Percentiles rank a stretch among this genome's conserved stretches.
Conservation (phyloP, 495 filamentous ascomycete genomes). For the Penicilliopsis zonata region DNA sequence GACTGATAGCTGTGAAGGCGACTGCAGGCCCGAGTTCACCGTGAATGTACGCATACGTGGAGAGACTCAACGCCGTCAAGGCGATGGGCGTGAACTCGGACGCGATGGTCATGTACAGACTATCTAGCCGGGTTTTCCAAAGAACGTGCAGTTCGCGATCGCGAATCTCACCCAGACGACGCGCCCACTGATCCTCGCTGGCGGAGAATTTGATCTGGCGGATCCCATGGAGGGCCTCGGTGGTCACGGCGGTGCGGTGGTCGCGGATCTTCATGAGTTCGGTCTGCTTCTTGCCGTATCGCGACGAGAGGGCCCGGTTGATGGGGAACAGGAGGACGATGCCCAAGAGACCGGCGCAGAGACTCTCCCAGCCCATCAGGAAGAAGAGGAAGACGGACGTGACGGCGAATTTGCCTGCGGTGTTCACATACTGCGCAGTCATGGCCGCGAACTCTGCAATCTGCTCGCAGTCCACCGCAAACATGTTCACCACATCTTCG, state of each 20-base stretch:
- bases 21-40: conserved; percentile 57
- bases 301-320: conserved; percentile 59
- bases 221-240: conserved; percentile 72
- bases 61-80: conserved; percentile 57
- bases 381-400: conserved; percentile 52
- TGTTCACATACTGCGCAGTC: conserved; percentile 48
- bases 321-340: conserved; percentile 53
- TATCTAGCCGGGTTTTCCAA: conserved; percentile 53
- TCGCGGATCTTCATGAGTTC: conserved; percentile 71
- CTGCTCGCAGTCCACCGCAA: conserved; percentile 65
- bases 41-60: conserved; percentile 51
- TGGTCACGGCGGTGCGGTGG: conserved; percentile 63
- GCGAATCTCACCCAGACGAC: conserved; percentile 52
- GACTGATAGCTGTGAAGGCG: conserved; percentile 70
- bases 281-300: conserved; percentile 53
- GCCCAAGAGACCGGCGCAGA: conserved; percentile 54
- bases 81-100: conserved; percentile 69
- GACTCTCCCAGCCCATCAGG: conserved; percentile 63
- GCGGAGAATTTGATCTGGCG: conserved; percentile 85
- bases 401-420: conserved; percentile 46
- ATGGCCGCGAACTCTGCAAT: conserved; percentile 59
- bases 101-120: conserved; percentile 39
- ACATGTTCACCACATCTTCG: conserved; percentile 68
- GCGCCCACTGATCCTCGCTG: conserved; percentile 67
- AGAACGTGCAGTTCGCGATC: conserved; percentile 52